These are phyloP conservation scores for Metschnikowia chrysomelidarum DNA, from an alignment of 805 yeast species.

Conservation along the genomic window DNA sequence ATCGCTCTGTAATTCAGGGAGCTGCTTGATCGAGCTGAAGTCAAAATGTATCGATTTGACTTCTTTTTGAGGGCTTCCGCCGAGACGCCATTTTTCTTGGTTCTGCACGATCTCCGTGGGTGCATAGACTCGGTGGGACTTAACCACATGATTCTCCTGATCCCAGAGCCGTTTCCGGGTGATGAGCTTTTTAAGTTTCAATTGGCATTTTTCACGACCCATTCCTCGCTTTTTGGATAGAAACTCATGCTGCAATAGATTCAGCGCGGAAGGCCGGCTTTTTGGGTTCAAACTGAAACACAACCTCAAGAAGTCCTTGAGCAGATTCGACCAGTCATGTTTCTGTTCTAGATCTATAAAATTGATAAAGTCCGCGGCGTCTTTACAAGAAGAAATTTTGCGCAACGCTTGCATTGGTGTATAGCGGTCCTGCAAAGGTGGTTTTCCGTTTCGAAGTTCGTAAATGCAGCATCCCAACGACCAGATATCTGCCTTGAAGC, in stretches of 20 bases:
- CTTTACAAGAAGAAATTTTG: conserved; percentile 32
- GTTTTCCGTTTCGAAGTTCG: conserved; percentile 69
- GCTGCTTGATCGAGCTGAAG: conserved; percentile 29
- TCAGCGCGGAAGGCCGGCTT: conserved; percentile 30
- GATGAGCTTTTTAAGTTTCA: conserved; percentile 30
- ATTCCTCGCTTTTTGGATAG: conserved; percentile 20
- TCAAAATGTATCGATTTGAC: conserved; percentile 32
- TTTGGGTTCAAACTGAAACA: conserved; percentile 37
- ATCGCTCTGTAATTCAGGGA: conserved; percentile 5
- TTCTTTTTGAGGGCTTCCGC: conserved; percentile 9
- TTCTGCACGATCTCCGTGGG: conserved; percentile 38
- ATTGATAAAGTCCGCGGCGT: conserved; percentile 29
- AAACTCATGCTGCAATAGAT: conserved; percentile 34
- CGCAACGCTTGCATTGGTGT: conserved; percentile 47
- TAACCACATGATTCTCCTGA: conserved; percentile 33
- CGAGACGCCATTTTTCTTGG: conserved; percentile 30
- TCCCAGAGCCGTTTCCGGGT: conserved; percentile 39
- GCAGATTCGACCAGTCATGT: conserved; percentile 21
- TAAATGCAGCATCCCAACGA: conserved; percentile 76
- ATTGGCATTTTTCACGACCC: conserved; percentile 10
- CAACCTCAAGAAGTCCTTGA: conserved; percentile 32
- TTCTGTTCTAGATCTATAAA: conserved; percentile 23
- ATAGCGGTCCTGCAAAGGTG: conserved; percentile 49
- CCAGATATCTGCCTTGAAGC: conserved; percentile 71
- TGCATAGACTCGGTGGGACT: conserved; percentile 32